Conservation (phyloP, 495 filamentous ascomycete genomes). For the Tuber magnatum region DNA sequence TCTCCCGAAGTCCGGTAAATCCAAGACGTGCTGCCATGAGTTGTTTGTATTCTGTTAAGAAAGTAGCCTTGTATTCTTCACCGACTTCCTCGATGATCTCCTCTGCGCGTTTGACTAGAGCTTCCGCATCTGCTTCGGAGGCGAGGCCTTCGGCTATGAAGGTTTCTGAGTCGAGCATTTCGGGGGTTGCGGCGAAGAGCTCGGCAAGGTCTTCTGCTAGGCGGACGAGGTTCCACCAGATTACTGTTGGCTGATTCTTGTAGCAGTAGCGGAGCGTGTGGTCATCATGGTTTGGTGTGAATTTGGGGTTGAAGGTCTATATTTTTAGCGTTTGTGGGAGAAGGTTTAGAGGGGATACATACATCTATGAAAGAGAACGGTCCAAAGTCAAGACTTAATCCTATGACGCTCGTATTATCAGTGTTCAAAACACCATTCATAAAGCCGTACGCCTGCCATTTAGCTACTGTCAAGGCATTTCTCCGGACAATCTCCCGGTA, state of each 20-base stretch:
- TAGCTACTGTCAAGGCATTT: constrained; percentile 82
- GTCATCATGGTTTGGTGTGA: constrained; percentile 97
- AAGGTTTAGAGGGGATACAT: neutral
- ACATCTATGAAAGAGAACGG: constrained; percentile 82
- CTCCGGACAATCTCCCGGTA: constrained; percentile 80
- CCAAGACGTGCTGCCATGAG: constrained; percentile 74
- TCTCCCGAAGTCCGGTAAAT: constrained; percentile 55
- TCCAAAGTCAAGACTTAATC: constrained; percentile 84
- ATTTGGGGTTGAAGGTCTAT: constrained; percentile 85
- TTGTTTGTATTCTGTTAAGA: constrained; percentile 75
- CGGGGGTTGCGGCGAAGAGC: constrained; percentile 64
- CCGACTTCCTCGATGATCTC: constrained; percentile 66
- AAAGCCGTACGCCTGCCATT: constrained; percentile 96
- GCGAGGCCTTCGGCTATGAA: constrained; percentile 67
- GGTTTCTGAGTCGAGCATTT: constrained; percentile 55
- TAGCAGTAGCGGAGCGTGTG: constrained; percentile 78
- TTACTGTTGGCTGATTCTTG: constrained; percentile 86
- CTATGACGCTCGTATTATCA: constrained; percentile 88
- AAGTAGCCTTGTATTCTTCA: constrained; percentile 79
- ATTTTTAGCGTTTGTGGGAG: neutral
- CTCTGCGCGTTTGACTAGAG: constrained; percentile 69
- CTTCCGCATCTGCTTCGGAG: constrained; percentile 56
- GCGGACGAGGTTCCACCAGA: constrained; percentile 98
- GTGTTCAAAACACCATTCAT: constrained; percentile 97
- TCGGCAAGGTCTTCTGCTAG: constrained; percentile 88